These are phyloP conservation scores for Exophiala aquamarina DNA, from an alignment of 2,329 filamentous ascomycete species.

Conservation along the genomic window DNA sequence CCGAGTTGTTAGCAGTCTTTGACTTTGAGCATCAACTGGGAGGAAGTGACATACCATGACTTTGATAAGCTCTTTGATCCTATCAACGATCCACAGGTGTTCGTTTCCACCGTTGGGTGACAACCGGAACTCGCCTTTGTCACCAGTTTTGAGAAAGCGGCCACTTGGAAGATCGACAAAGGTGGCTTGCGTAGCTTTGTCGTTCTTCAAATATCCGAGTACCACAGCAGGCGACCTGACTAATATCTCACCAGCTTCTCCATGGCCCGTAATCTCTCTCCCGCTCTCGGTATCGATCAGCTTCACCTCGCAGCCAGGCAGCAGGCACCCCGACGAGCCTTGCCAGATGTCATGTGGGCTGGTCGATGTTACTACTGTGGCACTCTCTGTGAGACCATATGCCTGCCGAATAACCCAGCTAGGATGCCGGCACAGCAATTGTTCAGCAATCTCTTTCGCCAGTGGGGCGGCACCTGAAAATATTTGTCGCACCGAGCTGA, in stretches of 20 bases:
- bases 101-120: slow-evolving; percentile 64
- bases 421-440: slow-evolving; percentile 63
- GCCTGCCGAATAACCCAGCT: slow-evolving; percentile 66
- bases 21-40: neutral
- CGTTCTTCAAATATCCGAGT: slow-evolving; percentile 82
- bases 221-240: slow-evolving; percentile 75
- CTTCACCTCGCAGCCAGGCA: slow-evolving; percentile 65
- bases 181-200: slow-evolving; percentile 78
- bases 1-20: neutral
- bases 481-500: slow-evolving; percentile 64
- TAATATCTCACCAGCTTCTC: slow-evolving; percentile 78
- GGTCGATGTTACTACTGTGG: slow-evolving; percentile 65
- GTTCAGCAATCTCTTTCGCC: slow-evolving; percentile 68
- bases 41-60: slow-evolving; percentile 63
- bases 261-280: slow-evolving; percentile 64
- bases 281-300: slow-evolving; percentile 66
- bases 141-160: slow-evolving; percentile 78
- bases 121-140: slow-evolving; percentile 71
- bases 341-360: slow-evolving; percentile 62
- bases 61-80: slow-evolving; percentile 76
- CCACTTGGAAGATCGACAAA: slow-evolving; percentile 62
- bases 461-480: slow-evolving; percentile 79
- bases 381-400: slow-evolving; percentile 77
- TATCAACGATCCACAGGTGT: slow-evolving; percentile 78
- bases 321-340: slow-evolving; percentile 68